Base-by-base conservation (phyloP, 83 land plant genomes). In the Picea abies region DNA sequence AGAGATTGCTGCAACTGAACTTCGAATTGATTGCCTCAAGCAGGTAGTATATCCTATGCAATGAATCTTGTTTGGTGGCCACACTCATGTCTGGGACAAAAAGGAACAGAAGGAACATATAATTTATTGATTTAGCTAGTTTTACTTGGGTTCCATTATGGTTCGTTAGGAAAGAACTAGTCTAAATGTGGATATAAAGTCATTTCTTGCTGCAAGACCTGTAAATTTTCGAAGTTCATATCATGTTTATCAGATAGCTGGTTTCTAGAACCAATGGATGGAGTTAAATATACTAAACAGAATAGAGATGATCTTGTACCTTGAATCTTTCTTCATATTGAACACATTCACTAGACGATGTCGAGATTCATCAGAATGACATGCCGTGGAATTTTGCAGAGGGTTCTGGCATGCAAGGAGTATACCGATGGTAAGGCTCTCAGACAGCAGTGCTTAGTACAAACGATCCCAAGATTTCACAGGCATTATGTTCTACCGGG, bases 401-500 rank as follows among this genome's bases (percentile, higher is more conserved):
- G 87, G 62, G 63, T 87, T 80, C 90, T 83, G n/a, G 67, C 91
- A 15, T 87, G 87, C 56, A 87, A 87, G 65, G 91, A 89, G 76
- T 72, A 82, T 61, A 84, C 80, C 64, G 90, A 87, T 79, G 84
- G 87, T 32, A 87, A 87, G 70, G 91, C 80, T 63, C 87, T 89
- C 61, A 84, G 80, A 60, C 90, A 89, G 82, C 90, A 87, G 63
- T 82, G 75, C 9, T 65, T 84, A 56, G 86, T 79, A 19, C 85
- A 82, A 69, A 79, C 82, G 26, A 67, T 69, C 26, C 91, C 80
- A 56, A 77, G 84, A 56, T 78, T 83, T 47, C 87, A 87, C 75
- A 84, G 76, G 65, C 91, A 89, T 71, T 89, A 89, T 69, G 80
- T 79, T 82, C 63, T 89, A 32, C 86, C 90, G 68, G 90, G 91